Percentiles rank a stretch among this genome's conserved stretches.
Conservation (phyloP, 768 basidiomycete species). For the Hygrocybe coccinea region DNA sequence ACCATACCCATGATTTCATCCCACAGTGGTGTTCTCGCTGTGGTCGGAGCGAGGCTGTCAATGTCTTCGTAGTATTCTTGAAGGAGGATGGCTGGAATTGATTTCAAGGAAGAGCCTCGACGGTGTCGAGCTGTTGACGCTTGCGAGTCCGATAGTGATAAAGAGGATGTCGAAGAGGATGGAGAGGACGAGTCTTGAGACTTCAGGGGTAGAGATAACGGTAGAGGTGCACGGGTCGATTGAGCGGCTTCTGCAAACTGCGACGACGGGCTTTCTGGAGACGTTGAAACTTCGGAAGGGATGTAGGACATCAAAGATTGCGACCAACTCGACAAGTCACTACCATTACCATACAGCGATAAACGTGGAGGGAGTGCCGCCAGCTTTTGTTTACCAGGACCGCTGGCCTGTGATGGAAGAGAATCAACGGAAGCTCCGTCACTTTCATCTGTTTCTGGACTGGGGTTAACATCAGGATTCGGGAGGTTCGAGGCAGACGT, state of each 20-base stretch:
- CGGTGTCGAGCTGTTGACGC: not conserved
- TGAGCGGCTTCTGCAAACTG: not conserved
- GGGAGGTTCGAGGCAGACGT: too few relatives aligned
- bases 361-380: constrained; percentile 47
- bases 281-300: constrained; percentile 17
- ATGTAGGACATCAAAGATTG: constrained; percentile 52
- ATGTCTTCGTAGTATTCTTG: not conserved
- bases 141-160: not conserved
- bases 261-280: not conserved
- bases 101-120: not conserved
- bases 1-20: constrained; percentile 17
- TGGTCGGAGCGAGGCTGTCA: not conserved
- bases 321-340: constrained; percentile 51
- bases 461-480: too few relatives aligned
- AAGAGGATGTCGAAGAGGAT: not conserved
- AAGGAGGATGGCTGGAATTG: not conserved
- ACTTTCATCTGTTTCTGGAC: too few relatives aligned
- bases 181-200: not conserved
- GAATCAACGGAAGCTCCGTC: not conserved
- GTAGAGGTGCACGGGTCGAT: not conserved
- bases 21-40: constrained; percentile 14
- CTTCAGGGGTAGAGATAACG: constrained; percentile 1
- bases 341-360: constrained; percentile 44
- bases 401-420: not conserved
- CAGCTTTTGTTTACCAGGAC: constrained; percentile 19